phyloP scores from a whole-genome alignment of 192 early-diverging fungal species.

The Gryganskiella cystojenkinii region DNA sequence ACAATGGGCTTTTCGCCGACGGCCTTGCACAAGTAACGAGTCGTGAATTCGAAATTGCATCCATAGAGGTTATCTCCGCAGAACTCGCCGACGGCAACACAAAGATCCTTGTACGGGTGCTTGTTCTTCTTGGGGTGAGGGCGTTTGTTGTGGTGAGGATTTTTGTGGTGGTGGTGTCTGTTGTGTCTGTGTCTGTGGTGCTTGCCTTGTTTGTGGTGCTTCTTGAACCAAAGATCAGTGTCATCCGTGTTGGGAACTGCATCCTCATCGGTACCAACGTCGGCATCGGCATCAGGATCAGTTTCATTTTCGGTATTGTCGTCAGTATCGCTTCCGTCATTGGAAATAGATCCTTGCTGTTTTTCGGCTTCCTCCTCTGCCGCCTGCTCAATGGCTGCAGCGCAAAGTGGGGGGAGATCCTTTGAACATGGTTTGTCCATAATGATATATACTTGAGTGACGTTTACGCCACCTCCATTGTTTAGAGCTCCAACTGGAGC shows the following conservation, averaged over 20 bases:
- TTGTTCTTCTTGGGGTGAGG: not conserved
- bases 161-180: not conserved
- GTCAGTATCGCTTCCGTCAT: not conserved
- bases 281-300: slow-evolving; percentile 1
- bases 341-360: not conserved
- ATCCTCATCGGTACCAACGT: not conserved
- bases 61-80: slow-evolving; percentile 10
- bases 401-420: not conserved
- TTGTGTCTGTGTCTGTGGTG: not conserved
- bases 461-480: not conserved
- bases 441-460: not conserved
- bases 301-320: not conserved
- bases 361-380: not conserved
- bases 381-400: not conserved
- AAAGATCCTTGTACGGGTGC: slow-evolving; percentile 11
- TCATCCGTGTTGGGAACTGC: not conserved
- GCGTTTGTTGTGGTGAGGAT: not conserved
- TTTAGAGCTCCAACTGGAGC: not conserved
- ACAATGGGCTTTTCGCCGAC: not conserved
- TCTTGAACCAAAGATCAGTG: not conserved
- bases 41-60: slow-evolving; percentile 5
- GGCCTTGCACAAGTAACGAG: not conserved
- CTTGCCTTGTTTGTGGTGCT: not conserved
- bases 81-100: slow-evolving; percentile 12
- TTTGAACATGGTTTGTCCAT: slow-evolving; percentile 8